Percentiles rank a stretch among this genome's conserved stretches.
Conservation (phyloP, 2,329 filamentous ascomycete genomes). For the Pseudogymnoascus sp. region DNA sequence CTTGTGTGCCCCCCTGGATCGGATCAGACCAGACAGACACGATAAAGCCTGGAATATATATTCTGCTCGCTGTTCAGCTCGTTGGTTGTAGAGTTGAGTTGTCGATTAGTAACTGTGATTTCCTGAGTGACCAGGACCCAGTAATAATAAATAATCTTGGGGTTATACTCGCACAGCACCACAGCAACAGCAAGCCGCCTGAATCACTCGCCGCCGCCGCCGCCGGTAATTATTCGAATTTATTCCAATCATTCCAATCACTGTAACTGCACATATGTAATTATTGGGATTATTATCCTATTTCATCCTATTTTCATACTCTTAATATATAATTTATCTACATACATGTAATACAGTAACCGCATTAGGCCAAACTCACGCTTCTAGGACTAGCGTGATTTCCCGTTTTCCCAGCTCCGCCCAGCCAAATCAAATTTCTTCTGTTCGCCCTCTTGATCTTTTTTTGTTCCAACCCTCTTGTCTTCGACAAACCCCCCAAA, state of each 20-base stretch:
- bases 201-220: neutral
- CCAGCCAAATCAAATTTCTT: conserved; percentile 9
- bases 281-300: neutral
- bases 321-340: neutral
- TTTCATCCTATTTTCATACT: neutral
- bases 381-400: conserved; percentile 3
- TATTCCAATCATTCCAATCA: neutral
- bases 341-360: conserved; percentile 5
- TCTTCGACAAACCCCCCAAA: conserved; percentile 1
- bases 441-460: conserved; percentile 6
- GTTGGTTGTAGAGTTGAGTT: no score
- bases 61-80: no score
- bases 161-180: neutral
- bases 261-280: neutral
- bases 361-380: neutral
- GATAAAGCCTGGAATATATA: neutral
- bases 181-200: neutral
- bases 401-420: conserved; percentile 7
- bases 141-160: neutral
- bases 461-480: conserved; percentile 8
- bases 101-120: neutral
- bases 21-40: neutral
- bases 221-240: neutral
- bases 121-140: neutral
- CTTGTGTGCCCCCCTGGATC: neutral